These are phyloP conservation scores for Lichtheimia ramosa DNA, from an alignment of 371 early-diverging fungal species.

Conservation along the genomic window DNA sequence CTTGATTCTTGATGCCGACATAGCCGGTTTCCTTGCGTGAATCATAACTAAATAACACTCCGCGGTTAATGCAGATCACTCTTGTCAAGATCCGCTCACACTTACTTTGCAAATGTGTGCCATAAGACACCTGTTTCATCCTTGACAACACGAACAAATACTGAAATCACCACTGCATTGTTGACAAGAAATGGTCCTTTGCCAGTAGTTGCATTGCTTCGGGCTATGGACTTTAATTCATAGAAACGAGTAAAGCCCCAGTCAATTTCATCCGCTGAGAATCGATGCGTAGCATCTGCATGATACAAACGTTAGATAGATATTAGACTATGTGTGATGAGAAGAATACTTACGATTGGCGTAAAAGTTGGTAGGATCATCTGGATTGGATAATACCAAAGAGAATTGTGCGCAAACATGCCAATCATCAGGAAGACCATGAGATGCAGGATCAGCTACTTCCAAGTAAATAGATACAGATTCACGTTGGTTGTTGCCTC, in stretches of 20 bases:
- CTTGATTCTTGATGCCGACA: constrained; percentile 97
- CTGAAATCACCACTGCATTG: constrained; percentile 69
- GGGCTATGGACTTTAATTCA: constrained; percentile 55
- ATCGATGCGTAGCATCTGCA: constrained; percentile 83
- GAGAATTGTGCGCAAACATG: constrained; percentile 90
- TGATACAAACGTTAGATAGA: not conserved
- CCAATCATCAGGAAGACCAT: constrained; percentile 69
- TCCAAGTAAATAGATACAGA: constrained; percentile 79
- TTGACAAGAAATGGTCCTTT: constrained; percentile 61
- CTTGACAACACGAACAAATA: constrained; percentile 77
- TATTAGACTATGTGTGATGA: not conserved
- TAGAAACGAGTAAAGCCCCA: constrained; percentile 93
- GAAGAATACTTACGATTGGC: constrained; percentile 54
- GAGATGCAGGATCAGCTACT: constrained; percentile 63
- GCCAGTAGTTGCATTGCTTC: constrained; percentile 29
- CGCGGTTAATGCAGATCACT: not conserved
- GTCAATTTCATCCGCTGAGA: constrained; percentile 81
- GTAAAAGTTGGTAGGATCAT: constrained; percentile 68
- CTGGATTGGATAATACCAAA: constrained; percentile 76
- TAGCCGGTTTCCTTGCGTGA: constrained; percentile 89
- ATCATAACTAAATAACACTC: constrained; percentile 63
- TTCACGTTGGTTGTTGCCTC: constrained; percentile 75
- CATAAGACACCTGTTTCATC: constrained; percentile 94
- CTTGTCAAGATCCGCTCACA: not conserved
- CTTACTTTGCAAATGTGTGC: constrained; percentile 86